A percentile compares a stretch with the other conserved stretches of the same genome.
Evolutionary conservation across 164 flowering plant genomes (phyloP).

Genomic region (Amborella trichopoda): DNA sequence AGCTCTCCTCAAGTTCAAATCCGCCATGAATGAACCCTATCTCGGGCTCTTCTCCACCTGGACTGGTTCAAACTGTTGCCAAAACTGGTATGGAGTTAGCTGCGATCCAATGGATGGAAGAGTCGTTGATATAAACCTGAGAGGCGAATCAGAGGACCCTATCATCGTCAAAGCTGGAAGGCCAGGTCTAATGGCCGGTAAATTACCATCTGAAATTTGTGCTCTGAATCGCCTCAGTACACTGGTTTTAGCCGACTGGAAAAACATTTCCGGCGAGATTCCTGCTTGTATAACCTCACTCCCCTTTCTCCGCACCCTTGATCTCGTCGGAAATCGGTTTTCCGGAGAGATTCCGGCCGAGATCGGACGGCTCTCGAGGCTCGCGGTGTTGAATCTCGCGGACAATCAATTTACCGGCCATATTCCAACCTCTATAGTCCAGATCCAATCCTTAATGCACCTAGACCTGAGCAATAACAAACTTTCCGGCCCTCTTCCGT

Average conservation of each 20-base stretch:
- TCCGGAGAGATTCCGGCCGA: slow-evolving; percentile 51
- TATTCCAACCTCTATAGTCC: slow-evolving; percentile 50
- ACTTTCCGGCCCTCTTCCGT: slow-evolving; percentile 48
- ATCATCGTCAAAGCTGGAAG: slow-evolving; percentile 43
- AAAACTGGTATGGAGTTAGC: slow-evolving; percentile 70
- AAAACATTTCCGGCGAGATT: slow-evolving; percentile 52
- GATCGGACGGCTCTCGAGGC: slow-evolving; percentile 44
- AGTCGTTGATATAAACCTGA: slow-evolving; percentile 69
- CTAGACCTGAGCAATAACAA: slow-evolving; percentile 62
- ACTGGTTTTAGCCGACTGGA: slow-evolving; percentile 55
- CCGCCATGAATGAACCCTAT: slow-evolving; percentile 47
- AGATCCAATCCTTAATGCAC: slow-evolving; percentile 43
- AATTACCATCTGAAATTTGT: slow-evolving; percentile 66
- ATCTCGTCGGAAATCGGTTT: slow-evolving; percentile 59
- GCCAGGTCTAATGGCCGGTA: slow-evolving; percentile 77
- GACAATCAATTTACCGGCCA: slow-evolving; percentile 58
- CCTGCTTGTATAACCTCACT: slow-evolving; percentile 52
- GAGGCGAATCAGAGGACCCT: slow-evolving; percentile 87
- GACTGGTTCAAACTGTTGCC: slow-evolving; percentile 76
- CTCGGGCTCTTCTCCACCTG: slow-evolving; percentile 75
- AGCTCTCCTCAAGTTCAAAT: slow-evolving; percentile 51
- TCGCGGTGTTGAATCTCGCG: slow-evolving; percentile 70
- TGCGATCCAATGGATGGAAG: slow-evolving; percentile 53
- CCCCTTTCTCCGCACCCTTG: slow-evolving; percentile 47
- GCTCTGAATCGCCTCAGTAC: slow-evolving; percentile 45